These are phyloP conservation scores for Stagonosporopsis chrysanthemi DNA, from an alignment of 2,329 filamentous ascomycete species.

Conservation along the genomic window DNA sequence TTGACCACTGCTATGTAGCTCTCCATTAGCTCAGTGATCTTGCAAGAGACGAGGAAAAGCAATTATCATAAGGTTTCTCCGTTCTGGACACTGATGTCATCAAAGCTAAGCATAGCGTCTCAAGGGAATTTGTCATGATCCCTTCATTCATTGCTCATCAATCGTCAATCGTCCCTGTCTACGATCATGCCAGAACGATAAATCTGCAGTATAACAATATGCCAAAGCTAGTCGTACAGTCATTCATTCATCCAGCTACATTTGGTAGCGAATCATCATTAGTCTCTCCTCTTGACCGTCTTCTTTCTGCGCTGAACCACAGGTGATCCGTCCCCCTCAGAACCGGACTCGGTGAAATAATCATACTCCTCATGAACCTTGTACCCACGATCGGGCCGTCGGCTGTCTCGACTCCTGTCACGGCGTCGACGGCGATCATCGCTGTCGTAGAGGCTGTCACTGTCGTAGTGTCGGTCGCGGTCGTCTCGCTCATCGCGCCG, in stretches of 20 bases:
- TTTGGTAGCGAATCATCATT: neutral
- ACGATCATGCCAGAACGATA: neutral
- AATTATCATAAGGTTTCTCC: neutral
- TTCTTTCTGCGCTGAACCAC: slow-evolving; percentile 16
- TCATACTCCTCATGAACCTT: slow-evolving; percentile 20
- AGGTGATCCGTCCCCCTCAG: slow-evolving; percentile 13
- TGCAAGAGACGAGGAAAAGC: neutral
- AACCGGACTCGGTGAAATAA: slow-evolving; percentile 14
- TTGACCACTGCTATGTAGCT: neutral
- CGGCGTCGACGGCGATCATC: slow-evolving; percentile 17
- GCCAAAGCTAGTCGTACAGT: neutral
- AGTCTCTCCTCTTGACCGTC: slow-evolving; percentile 14
- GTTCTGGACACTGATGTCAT: neutral
- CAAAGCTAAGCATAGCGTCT: neutral
- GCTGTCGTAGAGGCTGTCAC: slow-evolving; percentile 7
- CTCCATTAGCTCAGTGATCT: no score
- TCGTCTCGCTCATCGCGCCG: slow-evolving; percentile 14
- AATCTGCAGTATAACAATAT: neutral
- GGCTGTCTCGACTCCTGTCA: slow-evolving; percentile 13
- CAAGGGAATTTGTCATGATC: neutral
- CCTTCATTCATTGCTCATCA: neutral
- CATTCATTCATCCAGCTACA: neutral
- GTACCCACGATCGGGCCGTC: slow-evolving; percentile 16
- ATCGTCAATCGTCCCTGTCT: neutral
- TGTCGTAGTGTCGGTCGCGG: slow-evolving; percentile 19